Percentiles rank a stretch among this genome's conserved stretches.
These are phyloP conservation scores for Carex cristatella DNA, from an alignment of 176 grass and related monocot genomes.

Conservation along the genomic window DNA sequence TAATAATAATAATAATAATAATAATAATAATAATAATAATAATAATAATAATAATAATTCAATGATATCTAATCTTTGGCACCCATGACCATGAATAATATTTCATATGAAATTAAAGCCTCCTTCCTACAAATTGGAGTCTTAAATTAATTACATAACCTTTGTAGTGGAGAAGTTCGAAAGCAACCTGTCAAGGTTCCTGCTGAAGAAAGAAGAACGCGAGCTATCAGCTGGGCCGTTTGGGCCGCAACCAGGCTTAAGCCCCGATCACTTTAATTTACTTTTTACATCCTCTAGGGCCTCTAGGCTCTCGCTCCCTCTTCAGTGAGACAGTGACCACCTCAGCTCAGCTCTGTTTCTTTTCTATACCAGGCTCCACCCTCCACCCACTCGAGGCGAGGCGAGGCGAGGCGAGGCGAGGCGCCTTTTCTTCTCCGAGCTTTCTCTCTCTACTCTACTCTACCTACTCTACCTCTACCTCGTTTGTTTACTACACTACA, in stretches of 20 bases:
- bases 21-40: too few relatives aligned
- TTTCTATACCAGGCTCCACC: not conserved
- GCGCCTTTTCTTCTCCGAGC: not conserved
- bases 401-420: too few relatives aligned
- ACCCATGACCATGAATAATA: not conserved
- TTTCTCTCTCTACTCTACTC: not conserved
- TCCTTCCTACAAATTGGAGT: not conserved
- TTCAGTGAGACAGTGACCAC: not conserved
- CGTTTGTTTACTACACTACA: too few relatives aligned
- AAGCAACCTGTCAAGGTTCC: slow-evolving; percentile 44
- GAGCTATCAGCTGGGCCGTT: too few relatives aligned
- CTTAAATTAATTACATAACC: not conserved
- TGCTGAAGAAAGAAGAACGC: not conserved
- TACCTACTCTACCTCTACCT: not conserved
- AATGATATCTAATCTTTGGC: not conserved
- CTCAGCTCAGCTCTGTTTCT: not conserved
- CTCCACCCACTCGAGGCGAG: too few relatives aligned
- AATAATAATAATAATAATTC: too few relatives aligned
- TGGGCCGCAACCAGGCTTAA: too few relatives aligned
- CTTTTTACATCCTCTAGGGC: too few relatives aligned
- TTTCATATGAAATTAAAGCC: not conserved
- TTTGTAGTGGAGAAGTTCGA: slow-evolving; percentile 31
- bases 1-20: too few relatives aligned
- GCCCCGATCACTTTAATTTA: too few relatives aligned
- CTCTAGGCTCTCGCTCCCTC: too few relatives aligned